A percentile compares a stretch with the other conserved stretches of the same genome.
Evolutionary conservation across 148 eudicot species (phyloP).

Genomic region (Hydrangea macrophylla): DNA sequence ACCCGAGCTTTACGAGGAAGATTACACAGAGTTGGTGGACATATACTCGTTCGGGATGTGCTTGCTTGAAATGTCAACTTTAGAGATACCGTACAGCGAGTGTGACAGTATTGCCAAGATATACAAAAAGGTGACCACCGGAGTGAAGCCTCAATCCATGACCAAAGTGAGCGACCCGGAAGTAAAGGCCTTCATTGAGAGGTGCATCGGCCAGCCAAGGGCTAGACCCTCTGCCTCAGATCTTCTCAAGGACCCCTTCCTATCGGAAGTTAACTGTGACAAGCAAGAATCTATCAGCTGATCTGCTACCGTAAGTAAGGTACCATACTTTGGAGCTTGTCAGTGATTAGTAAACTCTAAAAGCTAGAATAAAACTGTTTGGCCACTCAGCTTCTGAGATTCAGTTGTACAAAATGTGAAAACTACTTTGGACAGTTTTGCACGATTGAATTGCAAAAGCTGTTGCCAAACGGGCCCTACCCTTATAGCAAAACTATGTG

Average conservation of each 20-base stretch:
- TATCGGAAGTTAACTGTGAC: slow-evolving; percentile 37
- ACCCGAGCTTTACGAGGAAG: slow-evolving; percentile 83
- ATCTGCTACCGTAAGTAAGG: too few species aligned
- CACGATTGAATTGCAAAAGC: too few species aligned
- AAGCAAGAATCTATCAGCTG: slow-evolving; percentile 19
- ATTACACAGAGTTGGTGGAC: slow-evolving; percentile 80
- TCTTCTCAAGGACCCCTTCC: slow-evolving; percentile 65
- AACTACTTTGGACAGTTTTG: too few species aligned
- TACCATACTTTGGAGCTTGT: too few species aligned
- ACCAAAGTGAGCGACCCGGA: slow-evolving; percentile 47
- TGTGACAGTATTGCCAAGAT: slow-evolving; percentile 73
- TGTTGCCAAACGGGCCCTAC: too few species aligned
- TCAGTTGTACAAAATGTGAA: too few species aligned
- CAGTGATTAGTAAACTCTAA: too few species aligned
- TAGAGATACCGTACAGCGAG: slow-evolving; percentile 81
- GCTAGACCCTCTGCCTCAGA: slow-evolving; percentile 73
- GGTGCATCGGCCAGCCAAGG: slow-evolving; percentile 67
- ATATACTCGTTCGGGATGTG: slow-evolving; percentile 88
- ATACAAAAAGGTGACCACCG: slow-evolving; percentile 76
- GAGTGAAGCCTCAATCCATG: slow-evolving; percentile 59
- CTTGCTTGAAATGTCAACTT: slow-evolving; percentile 75
- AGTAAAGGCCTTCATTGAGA: slow-evolving; percentile 67
- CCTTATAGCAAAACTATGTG: too few species aligned
- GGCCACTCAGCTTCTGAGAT: too few species aligned
- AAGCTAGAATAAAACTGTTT: too few species aligned